Conservation (phyloP, 768 basidiomycete genomes). For the Neoboletus magnificus region DNA sequence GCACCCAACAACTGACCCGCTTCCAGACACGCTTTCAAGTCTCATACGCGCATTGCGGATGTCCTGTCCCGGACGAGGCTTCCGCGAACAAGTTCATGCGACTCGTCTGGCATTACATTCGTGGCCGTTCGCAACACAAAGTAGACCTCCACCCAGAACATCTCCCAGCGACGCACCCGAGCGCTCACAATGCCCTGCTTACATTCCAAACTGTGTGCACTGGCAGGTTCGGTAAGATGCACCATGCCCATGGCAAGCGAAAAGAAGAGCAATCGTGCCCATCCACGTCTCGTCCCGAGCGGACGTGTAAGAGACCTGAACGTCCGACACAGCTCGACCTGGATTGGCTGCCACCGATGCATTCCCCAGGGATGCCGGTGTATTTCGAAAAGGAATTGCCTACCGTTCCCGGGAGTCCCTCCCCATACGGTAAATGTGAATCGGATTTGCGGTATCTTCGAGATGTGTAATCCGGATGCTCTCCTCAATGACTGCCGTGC, state of each 20-base stretch:
- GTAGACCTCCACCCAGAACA: slow-evolving; percentile 35
- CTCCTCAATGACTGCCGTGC: not conserved
- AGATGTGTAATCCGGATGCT: not conserved
- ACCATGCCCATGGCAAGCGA: not conserved
- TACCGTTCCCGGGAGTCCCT: not conserved
- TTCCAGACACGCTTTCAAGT: slow-evolving; percentile 42
- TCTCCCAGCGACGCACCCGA: slow-evolving; percentile 52
- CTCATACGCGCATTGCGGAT: slow-evolving; percentile 59
- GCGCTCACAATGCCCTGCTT: slow-evolving; percentile 49
- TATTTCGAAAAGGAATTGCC: not conserved
- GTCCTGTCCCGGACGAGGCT: slow-evolving; percentile 45
- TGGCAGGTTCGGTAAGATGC: slow-evolving; percentile 15
- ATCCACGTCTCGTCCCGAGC: not conserved
- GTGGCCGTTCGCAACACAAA: slow-evolving; percentile 28
- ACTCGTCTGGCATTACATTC: slow-evolving; percentile 22
- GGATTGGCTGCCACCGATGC: not conserved
- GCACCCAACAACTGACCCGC: slow-evolving; percentile 6
- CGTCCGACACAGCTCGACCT: not conserved
- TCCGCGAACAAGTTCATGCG: slow-evolving; percentile 43
- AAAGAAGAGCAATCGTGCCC: not conserved
- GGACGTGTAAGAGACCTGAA: not conserved
- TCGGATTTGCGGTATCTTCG: not conserved
- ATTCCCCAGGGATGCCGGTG: not conserved
- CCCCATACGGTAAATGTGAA: not conserved
- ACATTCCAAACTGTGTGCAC: slow-evolving; percentile 28